Conservation (phyloP, 1,284 basidiomycete species). For the Bjerkandera adusta region DNA sequence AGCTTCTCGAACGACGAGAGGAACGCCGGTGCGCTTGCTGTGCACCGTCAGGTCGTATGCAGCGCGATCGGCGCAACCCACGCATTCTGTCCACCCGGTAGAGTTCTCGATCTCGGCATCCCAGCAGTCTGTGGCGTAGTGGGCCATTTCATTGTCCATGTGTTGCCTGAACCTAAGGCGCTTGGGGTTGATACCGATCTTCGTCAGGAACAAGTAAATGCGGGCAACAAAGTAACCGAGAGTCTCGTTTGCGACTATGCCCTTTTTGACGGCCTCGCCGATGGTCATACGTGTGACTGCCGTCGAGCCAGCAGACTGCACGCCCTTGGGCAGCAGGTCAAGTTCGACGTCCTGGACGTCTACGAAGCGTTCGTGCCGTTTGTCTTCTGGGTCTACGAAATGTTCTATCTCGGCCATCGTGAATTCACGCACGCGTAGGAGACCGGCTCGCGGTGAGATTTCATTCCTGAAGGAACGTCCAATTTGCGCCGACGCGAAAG, state of each 20-base stretch:
- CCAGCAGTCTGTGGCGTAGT: slow-evolving; percentile 99
- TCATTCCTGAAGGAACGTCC: slow-evolving; percentile 98
- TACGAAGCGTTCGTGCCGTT: slow-evolving; percentile 82
- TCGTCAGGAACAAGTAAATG: slow-evolving; percentile 87
- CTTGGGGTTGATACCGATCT: slow-evolving; percentile 89
- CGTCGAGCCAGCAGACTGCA: slow-evolving; percentile 79
- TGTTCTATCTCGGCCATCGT: slow-evolving; percentile 99
- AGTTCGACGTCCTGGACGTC: slow-evolving; percentile 81
- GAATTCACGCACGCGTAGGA: slow-evolving; percentile 97
- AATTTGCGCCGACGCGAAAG: slow-evolving; percentile 97
- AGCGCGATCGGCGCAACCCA: slow-evolving; percentile 98
- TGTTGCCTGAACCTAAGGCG: slow-evolving; percentile 96
- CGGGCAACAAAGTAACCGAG: slow-evolving; percentile 97
- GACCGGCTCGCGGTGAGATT: slow-evolving; percentile 94
- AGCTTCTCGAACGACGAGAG: slow-evolving; percentile 81
- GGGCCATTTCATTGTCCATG: slow-evolving; percentile 98
- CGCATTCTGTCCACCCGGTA: slow-evolving; percentile 98
- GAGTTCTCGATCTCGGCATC: slow-evolving; percentile 97
- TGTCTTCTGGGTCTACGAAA: slow-evolving; percentile 95
- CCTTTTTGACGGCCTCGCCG: slow-evolving; percentile 86
- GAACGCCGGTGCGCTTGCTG: slow-evolving; percentile 58
- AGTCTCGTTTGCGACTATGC: slow-evolving; percentile 94
- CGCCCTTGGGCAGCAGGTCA: slow-evolving; percentile 78
- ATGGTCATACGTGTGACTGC: slow-evolving; percentile 70
- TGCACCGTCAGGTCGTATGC: slow-evolving; percentile 86